Evolutionary conservation across 345 rosid species (phyloP).

Genomic region (Eucalyptus globulus): DNA sequence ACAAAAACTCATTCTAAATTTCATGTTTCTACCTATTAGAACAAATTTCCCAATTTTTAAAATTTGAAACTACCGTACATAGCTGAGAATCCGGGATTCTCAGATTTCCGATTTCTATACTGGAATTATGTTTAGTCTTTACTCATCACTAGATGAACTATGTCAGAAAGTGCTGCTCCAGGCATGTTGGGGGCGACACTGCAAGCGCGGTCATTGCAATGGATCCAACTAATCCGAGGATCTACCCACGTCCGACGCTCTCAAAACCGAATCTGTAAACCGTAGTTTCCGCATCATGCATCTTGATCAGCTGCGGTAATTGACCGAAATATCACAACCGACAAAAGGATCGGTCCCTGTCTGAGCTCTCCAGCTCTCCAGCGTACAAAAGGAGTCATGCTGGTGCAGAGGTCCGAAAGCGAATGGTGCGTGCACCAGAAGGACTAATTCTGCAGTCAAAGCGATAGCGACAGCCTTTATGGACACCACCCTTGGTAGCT

Average conservation of each 20-base stretch:
- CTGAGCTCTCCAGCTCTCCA: background rate
- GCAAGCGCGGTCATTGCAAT: background rate
- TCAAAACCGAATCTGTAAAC: background rate
- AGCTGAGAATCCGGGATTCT: too few species aligned
- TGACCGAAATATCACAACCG: background rate
- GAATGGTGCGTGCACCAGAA: background rate
- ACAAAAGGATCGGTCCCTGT: background rate
- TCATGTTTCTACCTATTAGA: rapidly evolving
- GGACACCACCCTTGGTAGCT: background rate
- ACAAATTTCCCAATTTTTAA: too few species aligned
- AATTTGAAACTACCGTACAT: too few species aligned
- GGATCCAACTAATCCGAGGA: background rate
- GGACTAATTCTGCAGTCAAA: background rate
- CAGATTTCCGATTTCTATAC: too few species aligned
- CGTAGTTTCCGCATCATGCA: background rate
- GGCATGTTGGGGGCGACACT: background rate
- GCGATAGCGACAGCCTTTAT: background rate
- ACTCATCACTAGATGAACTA: background rate
- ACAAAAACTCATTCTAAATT: too few species aligned
- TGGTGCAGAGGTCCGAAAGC: background rate
- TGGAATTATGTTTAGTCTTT: too few species aligned
- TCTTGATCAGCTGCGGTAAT: background rate
- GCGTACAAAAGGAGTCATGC: background rate
- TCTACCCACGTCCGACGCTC: background rate
- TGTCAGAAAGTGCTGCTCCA: background rate